A percentile compares a stretch with the other conserved stretches of the same genome.
Conservation (phyloP, 2,329 filamentous ascomycete genomes). For the Colletotrichum sidae region DNA sequence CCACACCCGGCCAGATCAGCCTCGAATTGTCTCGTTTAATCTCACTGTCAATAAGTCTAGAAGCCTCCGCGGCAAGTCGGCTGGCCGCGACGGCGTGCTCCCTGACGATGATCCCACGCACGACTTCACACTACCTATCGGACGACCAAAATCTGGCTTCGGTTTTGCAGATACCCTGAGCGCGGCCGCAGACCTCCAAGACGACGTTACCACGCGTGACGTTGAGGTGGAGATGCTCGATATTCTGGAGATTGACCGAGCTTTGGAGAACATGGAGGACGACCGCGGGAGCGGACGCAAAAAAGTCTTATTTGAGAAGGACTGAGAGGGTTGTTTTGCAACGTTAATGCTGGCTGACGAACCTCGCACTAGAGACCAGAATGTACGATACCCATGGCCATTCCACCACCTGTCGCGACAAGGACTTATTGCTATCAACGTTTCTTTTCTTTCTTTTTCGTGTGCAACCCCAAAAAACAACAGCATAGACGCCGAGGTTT, state of each 20-base stretch:
- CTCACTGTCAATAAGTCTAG: slow-evolving; percentile 56
- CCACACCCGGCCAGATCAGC: slow-evolving; percentile 56
- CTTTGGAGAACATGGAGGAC: slow-evolving; percentile 66
- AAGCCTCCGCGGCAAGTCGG: slow-evolving; percentile 29
- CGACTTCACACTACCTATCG: slow-evolving; percentile 40
- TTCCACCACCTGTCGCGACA: slow-evolving; percentile 2
- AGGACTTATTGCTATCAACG: slow-evolving; percentile 28
- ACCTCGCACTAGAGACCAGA: slow-evolving; percentile 34
- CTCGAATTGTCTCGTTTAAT: slow-evolving; percentile 60
- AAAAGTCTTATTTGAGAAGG: slow-evolving; percentile 64
- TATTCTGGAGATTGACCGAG: slow-evolving; percentile 74
- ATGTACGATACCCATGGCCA: slow-evolving; percentile 53
- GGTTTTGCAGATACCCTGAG: slow-evolving; percentile 64
- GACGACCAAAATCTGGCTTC: slow-evolving; percentile 53
- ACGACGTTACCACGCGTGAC: slow-evolving; percentile 63
- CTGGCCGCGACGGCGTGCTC: slow-evolving; percentile 20
- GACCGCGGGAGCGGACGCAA: slow-evolving; percentile 60
- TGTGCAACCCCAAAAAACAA: slow-evolving; percentile 7
- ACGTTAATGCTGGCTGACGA: slow-evolving; percentile 34
- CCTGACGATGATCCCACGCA: slow-evolving; percentile 37
- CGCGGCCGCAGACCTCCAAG: slow-evolving; percentile 63
- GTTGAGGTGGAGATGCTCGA: slow-evolving; percentile 72
- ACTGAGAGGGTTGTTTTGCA: slow-evolving; percentile 7
- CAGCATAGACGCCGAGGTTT: slow-evolving; percentile 9
- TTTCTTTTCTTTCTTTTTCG: slow-evolving; percentile 18